Percentiles rank a stretch among this genome's conserved stretches.
These are phyloP conservation scores for Yamadazyma nakazawae DNA, from an alignment of 805 yeast species.

Conservation along the genomic window DNA sequence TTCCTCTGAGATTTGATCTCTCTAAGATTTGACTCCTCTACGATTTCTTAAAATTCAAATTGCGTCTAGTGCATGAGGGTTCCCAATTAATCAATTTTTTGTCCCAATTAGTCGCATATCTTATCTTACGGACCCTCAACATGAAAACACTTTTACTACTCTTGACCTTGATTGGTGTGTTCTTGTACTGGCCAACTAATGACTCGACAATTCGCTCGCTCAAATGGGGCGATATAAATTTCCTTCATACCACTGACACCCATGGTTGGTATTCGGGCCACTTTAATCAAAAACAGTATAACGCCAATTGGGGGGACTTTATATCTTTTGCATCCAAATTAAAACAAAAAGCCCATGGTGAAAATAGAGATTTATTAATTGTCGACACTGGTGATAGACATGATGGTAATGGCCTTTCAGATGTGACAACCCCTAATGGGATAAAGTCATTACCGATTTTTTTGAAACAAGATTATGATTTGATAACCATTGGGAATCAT, in stretches of 20 bases:
- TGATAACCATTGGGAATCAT: constrained; percentile 86
- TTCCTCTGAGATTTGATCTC: too few relatives aligned
- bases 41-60: not conserved
- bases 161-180: not conserved
- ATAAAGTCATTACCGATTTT: constrained; percentile 58
- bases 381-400: constrained; percentile 92
- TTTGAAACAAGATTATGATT: constrained; percentile 63
- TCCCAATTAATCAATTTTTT: not conserved
- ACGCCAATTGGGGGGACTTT: constrained; percentile 93
- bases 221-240: constrained; percentile 70
- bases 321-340: constrained; percentile 61
- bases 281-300: constrained; percentile 66
- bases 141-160: not conserved
- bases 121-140: not conserved
- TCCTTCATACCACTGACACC: constrained; percentile 93
- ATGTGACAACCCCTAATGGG: constrained; percentile 76
- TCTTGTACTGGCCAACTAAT: not conserved
- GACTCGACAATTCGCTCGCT: constrained; percentile 41
- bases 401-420: constrained; percentile 90
- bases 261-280: constrained; percentile 98
- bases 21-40: not conserved
- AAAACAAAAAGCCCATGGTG: constrained; percentile 37
- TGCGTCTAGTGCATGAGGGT: not conserved
- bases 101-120: not conserved
- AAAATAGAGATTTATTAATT: constrained; percentile 61